Conservation (phyloP, 2,329 filamentous ascomycete genomes). For the Fusarium paranaense region DNA sequence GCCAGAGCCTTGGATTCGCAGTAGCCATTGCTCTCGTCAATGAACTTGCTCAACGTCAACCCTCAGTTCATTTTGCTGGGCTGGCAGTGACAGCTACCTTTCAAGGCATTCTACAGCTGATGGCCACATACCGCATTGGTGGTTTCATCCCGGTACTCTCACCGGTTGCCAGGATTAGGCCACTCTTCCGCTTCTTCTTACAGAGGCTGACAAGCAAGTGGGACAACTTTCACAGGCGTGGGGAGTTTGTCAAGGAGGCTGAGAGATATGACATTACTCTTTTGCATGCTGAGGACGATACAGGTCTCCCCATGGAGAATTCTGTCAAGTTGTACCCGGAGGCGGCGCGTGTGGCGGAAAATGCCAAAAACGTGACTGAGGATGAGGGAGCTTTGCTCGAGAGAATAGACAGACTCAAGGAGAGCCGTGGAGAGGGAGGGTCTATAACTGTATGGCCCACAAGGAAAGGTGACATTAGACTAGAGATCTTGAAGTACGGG, state of each 20-base stretch:
- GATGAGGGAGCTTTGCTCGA: slow-evolving; percentile 5
- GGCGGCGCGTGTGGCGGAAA: slow-evolving; percentile 57
- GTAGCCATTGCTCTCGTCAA: slow-evolving; percentile 50
- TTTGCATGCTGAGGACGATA: slow-evolving; percentile 59
- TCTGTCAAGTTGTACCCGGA: slow-evolving; percentile 59
- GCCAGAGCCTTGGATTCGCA: slow-evolving; percentile 68
- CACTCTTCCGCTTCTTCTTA: slow-evolving; percentile 54
- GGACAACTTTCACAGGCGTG: slow-evolving; percentile 56
- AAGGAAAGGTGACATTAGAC: slow-evolving; percentile 55
- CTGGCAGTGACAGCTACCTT: slow-evolving; percentile 63
- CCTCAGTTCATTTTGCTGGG: slow-evolving; percentile 54
- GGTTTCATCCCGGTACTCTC: slow-evolving; percentile 47
- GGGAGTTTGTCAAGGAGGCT: slow-evolving; percentile 48
- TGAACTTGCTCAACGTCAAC: slow-evolving; percentile 20
- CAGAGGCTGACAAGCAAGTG: slow-evolving; percentile 58
- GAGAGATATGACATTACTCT: slow-evolving; percentile 53
- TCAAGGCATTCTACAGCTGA: slow-evolving; percentile 59
- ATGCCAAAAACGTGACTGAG: slow-evolving; percentile 46
- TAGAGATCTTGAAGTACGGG: slow-evolving; percentile 63
- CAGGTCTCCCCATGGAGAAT: slow-evolving; percentile 58
- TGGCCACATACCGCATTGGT: slow-evolving; percentile 63
- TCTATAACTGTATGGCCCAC: slow-evolving; percentile 58
- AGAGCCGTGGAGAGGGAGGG: slow-evolving; percentile 55
- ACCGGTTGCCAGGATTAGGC: slow-evolving; percentile 61
- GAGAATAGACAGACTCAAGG: slow-evolving; percentile 31